phyloP scores from a whole-genome alignment of 1,284 basidiomycete genomes.

The Naganishia sp. region DNA sequence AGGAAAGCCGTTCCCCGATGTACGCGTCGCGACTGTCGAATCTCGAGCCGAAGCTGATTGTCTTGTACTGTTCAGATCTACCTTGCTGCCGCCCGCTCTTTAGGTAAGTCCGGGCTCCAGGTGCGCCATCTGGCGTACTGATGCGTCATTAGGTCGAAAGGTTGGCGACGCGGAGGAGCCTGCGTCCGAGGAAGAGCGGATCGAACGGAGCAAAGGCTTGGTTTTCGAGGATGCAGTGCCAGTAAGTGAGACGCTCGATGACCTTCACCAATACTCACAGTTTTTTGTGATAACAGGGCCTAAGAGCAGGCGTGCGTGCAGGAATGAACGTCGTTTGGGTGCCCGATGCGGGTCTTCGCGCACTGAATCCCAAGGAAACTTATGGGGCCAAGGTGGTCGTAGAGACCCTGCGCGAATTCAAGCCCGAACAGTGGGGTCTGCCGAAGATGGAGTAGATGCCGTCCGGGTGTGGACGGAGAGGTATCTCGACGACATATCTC shows the following conservation, averaged over 20 bases:
- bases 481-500: no score
- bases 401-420: conserved; percentile 46
- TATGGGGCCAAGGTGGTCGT: conserved; percentile 49
- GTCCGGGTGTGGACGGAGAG: no score
- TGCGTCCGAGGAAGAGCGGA: conserved; percentile 41
- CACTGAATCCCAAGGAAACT: conserved; percentile 44
- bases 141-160: conserved; percentile 39
- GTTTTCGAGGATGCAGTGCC: conserved; percentile 54
- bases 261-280: neutral
- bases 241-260: conserved; percentile 30
- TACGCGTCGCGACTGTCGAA: neutral
- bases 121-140: conserved; percentile 4
- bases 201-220: conserved; percentile 44
- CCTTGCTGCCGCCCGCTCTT: conserved; percentile 50
- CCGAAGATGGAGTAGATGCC: conserved; percentile 23
- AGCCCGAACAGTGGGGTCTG: conserved; percentile 50
- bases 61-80: conserved; percentile 42
- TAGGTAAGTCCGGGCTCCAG: conserved; percentile 37
- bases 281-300: conserved; percentile 37
- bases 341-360: conserved; percentile 48
- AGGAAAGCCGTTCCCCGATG: conserved; percentile 52
- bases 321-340: conserved; percentile 56
- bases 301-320: conserved; percentile 50
- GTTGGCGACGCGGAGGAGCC: conserved; percentile 47
- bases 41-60: neutral